These are phyloP conservation scores for Albizia julibrissin DNA, from an alignment of 306 rosid species.

Conservation along the genomic window DNA sequence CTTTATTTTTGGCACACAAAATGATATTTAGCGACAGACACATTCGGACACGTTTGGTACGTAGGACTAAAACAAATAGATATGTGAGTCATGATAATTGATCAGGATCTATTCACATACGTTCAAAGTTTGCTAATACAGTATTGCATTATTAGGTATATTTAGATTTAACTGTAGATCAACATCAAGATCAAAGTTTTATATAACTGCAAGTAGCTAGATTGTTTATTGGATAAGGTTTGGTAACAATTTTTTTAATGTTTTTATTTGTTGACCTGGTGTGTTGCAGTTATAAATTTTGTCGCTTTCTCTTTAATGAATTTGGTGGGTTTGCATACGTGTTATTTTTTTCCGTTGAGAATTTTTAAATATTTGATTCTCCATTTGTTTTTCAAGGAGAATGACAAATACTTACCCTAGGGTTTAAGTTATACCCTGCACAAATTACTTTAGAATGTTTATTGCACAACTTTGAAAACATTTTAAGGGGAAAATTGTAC, in stretches of 20 bases:
- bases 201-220: neutral
- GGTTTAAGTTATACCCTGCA: no score
- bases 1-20: neutral
- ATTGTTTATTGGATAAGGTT: neutral
- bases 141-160: neutral
- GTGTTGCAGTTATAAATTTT: neutral
- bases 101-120: neutral
- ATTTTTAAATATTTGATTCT: no score
- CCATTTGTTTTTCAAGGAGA: no score
- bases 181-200: neutral
- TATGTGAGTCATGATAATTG: neutral
- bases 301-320: no score
- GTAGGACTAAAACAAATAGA: neutral
- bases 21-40: neutral
- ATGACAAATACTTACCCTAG: no score
- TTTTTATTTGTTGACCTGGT: neutral
- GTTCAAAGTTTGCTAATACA: neutral
- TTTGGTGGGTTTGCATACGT: no score
- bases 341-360: no score
- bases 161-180: neutral
- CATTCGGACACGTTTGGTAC: neutral
- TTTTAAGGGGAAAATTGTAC: no score
- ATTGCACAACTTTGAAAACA: no score
- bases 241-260: neutral
- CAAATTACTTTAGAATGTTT: no score